Conservation (phyloP, 805 yeast genomes). For the Saturnispora halmiae region DNA sequence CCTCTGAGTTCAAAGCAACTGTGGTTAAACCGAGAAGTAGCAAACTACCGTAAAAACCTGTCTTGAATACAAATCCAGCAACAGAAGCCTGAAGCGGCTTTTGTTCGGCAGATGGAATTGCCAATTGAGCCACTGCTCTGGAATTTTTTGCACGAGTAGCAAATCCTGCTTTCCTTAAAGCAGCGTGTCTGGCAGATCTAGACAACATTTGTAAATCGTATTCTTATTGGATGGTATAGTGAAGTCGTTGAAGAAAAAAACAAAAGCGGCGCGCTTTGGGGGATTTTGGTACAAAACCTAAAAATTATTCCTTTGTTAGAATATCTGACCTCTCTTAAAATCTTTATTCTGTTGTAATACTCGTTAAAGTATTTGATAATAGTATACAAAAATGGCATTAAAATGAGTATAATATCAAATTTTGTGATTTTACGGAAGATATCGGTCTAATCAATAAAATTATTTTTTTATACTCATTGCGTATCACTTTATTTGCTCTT, state of each 20-base stretch:
- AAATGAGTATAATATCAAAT: background rate
- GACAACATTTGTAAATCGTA: conserved; percentile 3
- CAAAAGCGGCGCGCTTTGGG: background rate
- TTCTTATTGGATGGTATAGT: background rate
- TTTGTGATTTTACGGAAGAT: conserved; percentile 3
- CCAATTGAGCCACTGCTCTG: background rate
- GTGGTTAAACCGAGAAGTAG: conserved; percentile 55
- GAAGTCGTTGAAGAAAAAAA: background rate
- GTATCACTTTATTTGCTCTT: no score
- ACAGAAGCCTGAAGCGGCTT: conserved; percentile 1
- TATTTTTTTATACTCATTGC: no score
- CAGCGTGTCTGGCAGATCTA: conserved; percentile 1
- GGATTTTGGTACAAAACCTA: no score
- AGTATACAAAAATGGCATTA: background rate
- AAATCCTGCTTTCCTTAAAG: background rate
- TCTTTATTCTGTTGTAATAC: no score
- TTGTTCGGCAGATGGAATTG: background rate
- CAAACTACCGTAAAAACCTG: conserved; percentile 12
- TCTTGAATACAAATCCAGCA: conserved; percentile 3
- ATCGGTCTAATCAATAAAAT: background rate
- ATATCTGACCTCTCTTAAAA: no score
- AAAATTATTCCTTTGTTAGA: no score
- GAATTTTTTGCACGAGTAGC: background rate
- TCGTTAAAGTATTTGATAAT: background rate
- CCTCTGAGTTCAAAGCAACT: conserved; percentile 45